A percentile compares a stretch with the other conserved stretches of the same genome.
These are phyloP conservation scores for Penicillium cosmopolitanum DNA, from an alignment of 495 filamentous ascomycete genomes.

Conservation along the genomic window DNA sequence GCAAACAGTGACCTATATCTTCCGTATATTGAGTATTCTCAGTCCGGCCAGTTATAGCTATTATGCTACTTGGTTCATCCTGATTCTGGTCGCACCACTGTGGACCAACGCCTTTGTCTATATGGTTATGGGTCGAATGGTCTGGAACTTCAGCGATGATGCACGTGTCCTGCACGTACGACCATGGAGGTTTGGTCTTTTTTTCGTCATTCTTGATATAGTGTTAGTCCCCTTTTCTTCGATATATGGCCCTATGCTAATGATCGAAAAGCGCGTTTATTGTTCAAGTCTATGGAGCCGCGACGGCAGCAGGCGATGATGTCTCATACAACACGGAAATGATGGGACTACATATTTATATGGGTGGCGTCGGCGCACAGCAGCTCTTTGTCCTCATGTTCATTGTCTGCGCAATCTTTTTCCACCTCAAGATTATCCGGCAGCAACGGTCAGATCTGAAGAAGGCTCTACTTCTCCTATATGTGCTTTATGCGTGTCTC, in stretches of 20 bases:
- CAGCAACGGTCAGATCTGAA: slow-evolving; percentile 6
- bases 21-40: slow-evolving; percentile 33
- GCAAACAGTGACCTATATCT: slow-evolving; percentile 46
- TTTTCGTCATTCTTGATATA: slow-evolving; percentile 24
- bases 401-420: slow-evolving; percentile 40
- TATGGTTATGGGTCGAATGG: slow-evolving; percentile 28
- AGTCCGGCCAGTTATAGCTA: slow-evolving; percentile 19
- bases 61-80: slow-evolving; percentile 34
- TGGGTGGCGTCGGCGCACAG: slow-evolving; percentile 56
- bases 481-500: slow-evolving; percentile 45
- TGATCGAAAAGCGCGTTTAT: slow-evolving; percentile 22
- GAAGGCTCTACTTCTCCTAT: slow-evolving; percentile 36
- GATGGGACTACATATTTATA: slow-evolving; percentile 52
- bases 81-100: slow-evolving; percentile 30
- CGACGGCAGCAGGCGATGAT: slow-evolving; percentile 11
- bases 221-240: slow-evolving; percentile 12
- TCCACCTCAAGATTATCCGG: slow-evolving; percentile 37
- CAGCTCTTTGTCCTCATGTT: slow-evolving; percentile 54
- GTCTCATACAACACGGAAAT: slow-evolving; percentile 23
- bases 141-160: slow-evolving; percentile 20
- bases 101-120: slow-evolving; percentile 28
- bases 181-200: slow-evolving; percentile 16
- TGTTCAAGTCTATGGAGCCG: slow-evolving; percentile 22
- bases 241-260: neutral
- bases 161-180: slow-evolving; percentile 11